A percentile compares a stretch with the other conserved stretches of the same genome.
Conservation (phyloP, 2,329 filamentous ascomycete species). For the Ascochyta fabae region DNA sequence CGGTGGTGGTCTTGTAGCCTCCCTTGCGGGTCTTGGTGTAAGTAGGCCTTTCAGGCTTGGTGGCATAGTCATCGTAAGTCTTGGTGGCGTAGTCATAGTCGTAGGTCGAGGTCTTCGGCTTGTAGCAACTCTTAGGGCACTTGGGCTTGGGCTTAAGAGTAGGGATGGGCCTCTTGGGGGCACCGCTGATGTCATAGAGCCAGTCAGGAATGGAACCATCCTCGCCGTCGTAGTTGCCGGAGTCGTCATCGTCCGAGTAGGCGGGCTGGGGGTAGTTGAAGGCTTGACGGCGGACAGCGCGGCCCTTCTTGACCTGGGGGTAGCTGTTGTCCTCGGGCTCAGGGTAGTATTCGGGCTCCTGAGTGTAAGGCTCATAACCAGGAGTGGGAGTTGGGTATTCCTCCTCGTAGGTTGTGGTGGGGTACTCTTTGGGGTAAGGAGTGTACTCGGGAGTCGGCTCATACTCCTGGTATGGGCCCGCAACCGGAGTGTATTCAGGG, state of each 20-base stretch:
- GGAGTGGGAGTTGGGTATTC: neutral
- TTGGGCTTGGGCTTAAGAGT: conserved; percentile 7
- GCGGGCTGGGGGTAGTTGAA: neutral
- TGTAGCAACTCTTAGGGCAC: conserved; percentile 17
- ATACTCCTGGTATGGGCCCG: conserved; percentile 6
- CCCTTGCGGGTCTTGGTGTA: conserved; percentile 12
- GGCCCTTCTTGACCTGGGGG: conserved; percentile 14
- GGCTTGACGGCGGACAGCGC: conserved; percentile 11
- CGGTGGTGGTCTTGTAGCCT: conserved; percentile 1
- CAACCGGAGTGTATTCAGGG: neutral
- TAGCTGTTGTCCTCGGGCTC: conserved; percentile 1
- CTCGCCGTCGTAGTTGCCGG: conserved; percentile 8
- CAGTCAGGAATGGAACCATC: conserved; percentile 23
- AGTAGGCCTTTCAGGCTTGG: conserved; percentile 1
- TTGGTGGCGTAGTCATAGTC: neutral
- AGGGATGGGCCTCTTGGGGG: conserved; percentile 6
- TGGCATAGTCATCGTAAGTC: neutral
- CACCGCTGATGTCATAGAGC: conserved; percentile 11
- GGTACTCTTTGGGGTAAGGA: conserved; percentile 1
- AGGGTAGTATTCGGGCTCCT: conserved; percentile 10
- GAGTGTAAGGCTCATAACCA: neutral
- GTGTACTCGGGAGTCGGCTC: conserved; percentile 1
- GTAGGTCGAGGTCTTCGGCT: neutral
- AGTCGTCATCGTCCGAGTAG: conserved; percentile 14
- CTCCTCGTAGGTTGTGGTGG: neutral